phyloP scores from a whole-genome alignment of 2,329 filamentous ascomycete species.

The Botrytis squamosa region DNA sequence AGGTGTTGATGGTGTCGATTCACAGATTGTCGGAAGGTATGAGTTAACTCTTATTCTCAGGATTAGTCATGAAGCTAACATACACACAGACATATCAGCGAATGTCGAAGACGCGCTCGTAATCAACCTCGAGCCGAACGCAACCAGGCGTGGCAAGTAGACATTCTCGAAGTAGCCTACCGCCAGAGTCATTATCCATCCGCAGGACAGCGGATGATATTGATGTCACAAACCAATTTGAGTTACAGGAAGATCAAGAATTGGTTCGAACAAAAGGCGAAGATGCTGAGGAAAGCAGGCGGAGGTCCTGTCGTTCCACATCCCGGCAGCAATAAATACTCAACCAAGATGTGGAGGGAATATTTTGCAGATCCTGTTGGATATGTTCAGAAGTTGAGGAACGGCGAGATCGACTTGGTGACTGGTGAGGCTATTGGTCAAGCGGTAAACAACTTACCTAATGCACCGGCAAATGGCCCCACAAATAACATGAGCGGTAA shows the following conservation, averaged over 20 bases:
- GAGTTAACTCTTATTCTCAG: background rate
- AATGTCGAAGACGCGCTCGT: background rate
- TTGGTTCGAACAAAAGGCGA: conserved; percentile 9
- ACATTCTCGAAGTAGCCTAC: background rate
- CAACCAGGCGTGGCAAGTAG: background rate
- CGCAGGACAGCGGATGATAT: background rate
- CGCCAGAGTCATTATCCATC: background rate
- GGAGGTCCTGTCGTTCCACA: background rate
- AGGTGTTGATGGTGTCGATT: conserved; percentile 7
- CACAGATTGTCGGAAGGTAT: conserved; percentile 9
- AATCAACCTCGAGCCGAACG: background rate
- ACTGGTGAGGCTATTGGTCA: background rate
- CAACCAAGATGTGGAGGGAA: background rate
- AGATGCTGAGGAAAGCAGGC: background rate
- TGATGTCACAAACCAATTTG: background rate
- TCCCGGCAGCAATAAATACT: background rate
- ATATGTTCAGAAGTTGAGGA: background rate
- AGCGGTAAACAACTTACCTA: background rate
- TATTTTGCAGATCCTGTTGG: background rate
- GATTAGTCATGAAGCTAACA: background rate
- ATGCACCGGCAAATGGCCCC: no score
- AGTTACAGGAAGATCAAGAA: background rate
- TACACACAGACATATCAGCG: conserved; percentile 1
- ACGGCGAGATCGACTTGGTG: background rate
- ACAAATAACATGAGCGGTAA: background rate